Percentiles rank a stretch among this genome's conserved stretches.
Conservation (phyloP, 1,139 yeast genomes). For the Arxiozyma slooffiae region DNA sequence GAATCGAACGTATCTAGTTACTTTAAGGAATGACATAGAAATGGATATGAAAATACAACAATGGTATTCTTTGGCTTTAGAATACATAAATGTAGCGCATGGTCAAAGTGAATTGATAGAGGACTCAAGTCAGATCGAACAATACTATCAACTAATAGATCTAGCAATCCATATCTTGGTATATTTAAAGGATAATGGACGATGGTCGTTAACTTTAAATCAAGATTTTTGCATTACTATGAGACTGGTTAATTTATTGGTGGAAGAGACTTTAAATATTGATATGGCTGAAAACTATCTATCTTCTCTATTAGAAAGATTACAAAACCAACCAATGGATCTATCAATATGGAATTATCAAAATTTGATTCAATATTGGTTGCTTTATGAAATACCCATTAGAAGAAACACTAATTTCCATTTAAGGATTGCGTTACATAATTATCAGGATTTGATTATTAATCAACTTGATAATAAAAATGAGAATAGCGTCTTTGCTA, state of each 20-base stretch:
- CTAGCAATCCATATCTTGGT: constrained; percentile 17
- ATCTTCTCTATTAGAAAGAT: constrained; percentile 18
- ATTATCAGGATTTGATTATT: constrained; percentile 15
- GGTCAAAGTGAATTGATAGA: constrained; percentile 7
- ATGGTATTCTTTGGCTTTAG: constrained; percentile 2
- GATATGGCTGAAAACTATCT: constrained; percentile 26
- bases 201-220: constrained; percentile 17
- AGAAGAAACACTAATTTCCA: constrained; percentile 14
- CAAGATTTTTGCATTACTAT: constrained; percentile 22
- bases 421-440: constrained; percentile 19
- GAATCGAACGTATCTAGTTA: background rate
- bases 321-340: constrained; percentile 14
- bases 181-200: constrained; percentile 12
- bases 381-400: constrained; percentile 18
- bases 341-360: constrained; percentile 11
- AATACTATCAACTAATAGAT: constrained; percentile 22
- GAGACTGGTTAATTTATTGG: constrained; percentile 17
- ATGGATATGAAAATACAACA: background rate
- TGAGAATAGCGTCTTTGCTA: background rate
- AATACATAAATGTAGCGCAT: constrained; percentile 1
- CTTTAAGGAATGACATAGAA: background rate
- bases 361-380: constrained; percentile 19
- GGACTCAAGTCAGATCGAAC: constrained; percentile 15
- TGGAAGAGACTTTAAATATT: constrained; percentile 21
- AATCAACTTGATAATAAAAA: background rate